These are phyloP conservation scores for Rutstroemia sp. DNA, from an alignment of 2,329 filamentous ascomycete species.

Conservation along the genomic window DNA sequence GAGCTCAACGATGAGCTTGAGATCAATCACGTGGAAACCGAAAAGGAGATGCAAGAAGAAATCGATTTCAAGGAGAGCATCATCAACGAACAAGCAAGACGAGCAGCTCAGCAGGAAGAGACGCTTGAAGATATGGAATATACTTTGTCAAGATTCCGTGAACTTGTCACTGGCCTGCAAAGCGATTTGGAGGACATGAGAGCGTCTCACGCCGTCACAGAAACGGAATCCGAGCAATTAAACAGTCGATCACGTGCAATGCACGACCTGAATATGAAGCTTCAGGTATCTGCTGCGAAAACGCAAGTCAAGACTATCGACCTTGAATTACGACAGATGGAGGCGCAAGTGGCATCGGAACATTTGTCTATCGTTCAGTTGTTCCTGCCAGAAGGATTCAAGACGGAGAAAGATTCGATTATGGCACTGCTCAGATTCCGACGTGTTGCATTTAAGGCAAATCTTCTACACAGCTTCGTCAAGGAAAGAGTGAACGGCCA, in stretches of 20 bases:
- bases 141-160: conserved; percentile 79
- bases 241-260: conserved; percentile 84
- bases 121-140: conserved; percentile 83
- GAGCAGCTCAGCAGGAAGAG: conserved; percentile 69
- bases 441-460: conserved; percentile 80
- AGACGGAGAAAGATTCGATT: conserved; percentile 76
- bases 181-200: conserved; percentile 86
- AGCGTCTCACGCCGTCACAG: conserved; percentile 84
- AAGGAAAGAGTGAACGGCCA: conserved; percentile 69
- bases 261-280: conserved; percentile 93
- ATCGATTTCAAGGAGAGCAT: conserved; percentile 81
- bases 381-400: conserved; percentile 81
- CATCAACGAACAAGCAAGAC: conserved; percentile 72
- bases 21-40: conserved; percentile 83
- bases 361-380: conserved; percentile 83
- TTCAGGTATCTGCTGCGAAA: conserved; percentile 84
- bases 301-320: conserved; percentile 93
- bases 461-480: conserved; percentile 68
- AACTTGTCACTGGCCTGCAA: conserved; percentile 80
- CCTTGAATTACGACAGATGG: conserved; percentile 75
- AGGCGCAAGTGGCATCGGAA: conserved; percentile 81
- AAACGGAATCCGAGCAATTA: conserved; percentile 86
- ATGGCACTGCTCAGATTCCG: conserved; percentile 82
- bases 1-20: conserved; percentile 95
- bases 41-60: conserved; percentile 91